A percentile compares a stretch with the other conserved stretches of the same genome.
These are phyloP conservation scores for Solanum hybrid DNA, from an alignment of 305 asterid species.

Conservation along the genomic window DNA sequence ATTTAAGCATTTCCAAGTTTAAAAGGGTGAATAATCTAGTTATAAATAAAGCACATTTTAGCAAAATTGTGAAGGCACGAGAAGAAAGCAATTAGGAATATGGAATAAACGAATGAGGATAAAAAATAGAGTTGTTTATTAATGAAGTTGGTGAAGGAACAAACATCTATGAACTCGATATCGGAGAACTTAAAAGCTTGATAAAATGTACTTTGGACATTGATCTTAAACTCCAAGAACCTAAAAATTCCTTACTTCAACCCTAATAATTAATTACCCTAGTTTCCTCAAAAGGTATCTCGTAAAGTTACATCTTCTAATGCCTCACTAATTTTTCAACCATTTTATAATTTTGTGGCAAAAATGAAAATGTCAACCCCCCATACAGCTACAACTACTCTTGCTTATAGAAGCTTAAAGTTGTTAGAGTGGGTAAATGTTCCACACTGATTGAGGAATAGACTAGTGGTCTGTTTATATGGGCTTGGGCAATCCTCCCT, in stretches of 20 bases:
- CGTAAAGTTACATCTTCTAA: not conserved
- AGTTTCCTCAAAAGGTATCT: not conserved
- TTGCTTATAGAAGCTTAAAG: not conserved
- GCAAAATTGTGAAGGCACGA: not conserved
- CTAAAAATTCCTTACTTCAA: not conserved
- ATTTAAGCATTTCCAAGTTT: not conserved
- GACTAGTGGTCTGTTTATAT: not conserved
- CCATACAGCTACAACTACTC: not conserved
- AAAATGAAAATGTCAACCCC: not conserved
- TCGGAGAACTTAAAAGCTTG: too few species aligned
- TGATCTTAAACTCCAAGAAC: not conserved
- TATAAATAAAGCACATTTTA: not conserved
- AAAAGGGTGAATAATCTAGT: not conserved
- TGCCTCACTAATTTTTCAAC: not conserved
- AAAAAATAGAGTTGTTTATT: too few species aligned
- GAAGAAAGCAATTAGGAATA: too few species aligned
- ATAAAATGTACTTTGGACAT: not conserved
- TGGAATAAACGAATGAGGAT: too few species aligned
- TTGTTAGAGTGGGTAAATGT: not conserved
- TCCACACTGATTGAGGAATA: not conserved
- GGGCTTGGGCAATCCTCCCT: too few species aligned
- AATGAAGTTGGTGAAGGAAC: too few species aligned
- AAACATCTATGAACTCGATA: too few species aligned
- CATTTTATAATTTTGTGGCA: not conserved
- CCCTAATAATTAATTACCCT: not conserved